Evolutionary conservation across 371 early-diverging fungal species (phyloP), one percentile per base, ranked within the genome.

Genomic region (Rhizomucor miehei): DNA sequence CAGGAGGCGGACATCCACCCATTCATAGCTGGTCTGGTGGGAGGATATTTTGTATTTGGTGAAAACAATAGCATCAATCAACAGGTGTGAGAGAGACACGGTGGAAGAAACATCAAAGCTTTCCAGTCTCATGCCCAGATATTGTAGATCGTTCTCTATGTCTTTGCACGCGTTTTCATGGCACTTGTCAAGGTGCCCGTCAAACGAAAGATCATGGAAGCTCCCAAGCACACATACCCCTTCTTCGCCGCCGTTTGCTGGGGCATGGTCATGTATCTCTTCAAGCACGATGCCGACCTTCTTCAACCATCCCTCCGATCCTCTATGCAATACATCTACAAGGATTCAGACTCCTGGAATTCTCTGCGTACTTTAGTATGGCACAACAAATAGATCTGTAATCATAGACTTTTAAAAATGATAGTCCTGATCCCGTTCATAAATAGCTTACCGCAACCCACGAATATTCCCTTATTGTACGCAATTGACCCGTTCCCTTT

Each of bases 11-110:
- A 77, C 37, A 41, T 79, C 41, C 93, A 96, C 63, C 73, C 95
- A 17, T 98, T 98, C 66, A 54, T 95, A 39, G 92, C 97, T 10
- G 98, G 98, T 36, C 65, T 89, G 17, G 70, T 95, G n/a, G 97
- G 97, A n/a, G 97, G 97, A 1, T 95, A 94, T 69, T 76, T 89
- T 69, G 87, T 98, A 14, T 98, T 97, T 82, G 93, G 95, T 44
- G 88, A 91, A 60, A 93, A 97, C 64, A 97, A 90, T 63, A 86
- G 81, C 66, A 87, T 97, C 68, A 98, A 98, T 73, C 89, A 95
- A 63, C 97, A 94, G 88, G 94, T 92, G 80, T 55, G 23, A 40
- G 13, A 21, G 37, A 34, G 35, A 43, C 52, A 43, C 6, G 48
- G 17, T 1, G 55, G 19, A 50, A 10, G 57, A 35, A 24, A 23